These are phyloP conservation scores for Croton laevigatus DNA, from an alignment of 441 rosid genomes.

Conservation along the genomic window DNA sequence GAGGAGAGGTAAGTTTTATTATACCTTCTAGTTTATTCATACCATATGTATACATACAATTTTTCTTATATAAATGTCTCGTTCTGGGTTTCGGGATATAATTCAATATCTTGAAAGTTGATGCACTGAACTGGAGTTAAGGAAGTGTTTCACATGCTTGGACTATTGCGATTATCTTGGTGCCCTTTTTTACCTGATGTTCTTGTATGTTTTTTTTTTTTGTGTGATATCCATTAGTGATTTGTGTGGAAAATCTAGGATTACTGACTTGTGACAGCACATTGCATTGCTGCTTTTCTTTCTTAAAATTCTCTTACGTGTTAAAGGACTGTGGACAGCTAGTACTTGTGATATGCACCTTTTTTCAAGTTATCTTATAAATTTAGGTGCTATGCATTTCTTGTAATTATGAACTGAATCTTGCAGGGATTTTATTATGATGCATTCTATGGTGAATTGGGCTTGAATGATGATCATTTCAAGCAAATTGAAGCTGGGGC, in stretches of 20 bases:
- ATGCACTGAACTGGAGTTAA: too few relatives aligned
- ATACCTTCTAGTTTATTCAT: not conserved
- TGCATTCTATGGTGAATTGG: constrained; percentile 84
- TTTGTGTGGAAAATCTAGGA: not conserved
- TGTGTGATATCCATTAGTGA: too few relatives aligned
- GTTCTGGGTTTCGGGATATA: too few relatives aligned
- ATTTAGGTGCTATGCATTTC: not conserved
- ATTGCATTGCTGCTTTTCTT: not conserved
- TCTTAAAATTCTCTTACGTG: not conserved
- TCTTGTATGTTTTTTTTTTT: too few relatives aligned
- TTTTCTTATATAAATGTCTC: too few relatives aligned
- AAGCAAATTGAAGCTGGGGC: constrained; percentile 68
- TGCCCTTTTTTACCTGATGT: too few relatives aligned
- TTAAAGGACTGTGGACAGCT: not conserved
- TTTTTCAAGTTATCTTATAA: not conserved
- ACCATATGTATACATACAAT: too few relatives aligned
- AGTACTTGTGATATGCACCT: not conserved
- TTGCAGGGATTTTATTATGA: constrained; percentile 96
- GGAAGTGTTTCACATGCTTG: too few relatives aligned
- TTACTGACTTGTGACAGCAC: not conserved
- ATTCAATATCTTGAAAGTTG: too few relatives aligned
- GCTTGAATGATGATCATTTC: constrained; percentile 83
- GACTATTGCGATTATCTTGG: too few relatives aligned
- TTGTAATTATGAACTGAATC: not conserved
- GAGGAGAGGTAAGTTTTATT: constrained; percentile 72